Evolutionary conservation across 768 basidiomycete genomes (phyloP).

Genomic region (Lactifluus subvellereus): DNA sequence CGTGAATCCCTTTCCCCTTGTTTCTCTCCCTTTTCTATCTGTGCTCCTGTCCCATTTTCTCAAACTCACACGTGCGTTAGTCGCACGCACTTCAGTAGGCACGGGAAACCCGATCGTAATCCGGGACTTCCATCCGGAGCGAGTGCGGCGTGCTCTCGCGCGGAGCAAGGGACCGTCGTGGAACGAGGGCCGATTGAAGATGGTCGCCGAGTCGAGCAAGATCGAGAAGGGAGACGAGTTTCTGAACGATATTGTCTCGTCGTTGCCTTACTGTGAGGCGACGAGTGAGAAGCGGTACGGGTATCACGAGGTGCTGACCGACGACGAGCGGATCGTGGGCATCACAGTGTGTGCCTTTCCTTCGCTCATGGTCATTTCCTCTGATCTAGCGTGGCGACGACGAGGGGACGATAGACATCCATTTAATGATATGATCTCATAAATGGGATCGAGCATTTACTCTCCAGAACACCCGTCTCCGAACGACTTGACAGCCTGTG

Average conservation of each 20-base stretch:
- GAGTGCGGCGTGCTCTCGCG: slow-evolving; percentile 12
- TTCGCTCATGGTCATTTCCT: neutral
- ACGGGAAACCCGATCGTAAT: slow-evolving; percentile 17
- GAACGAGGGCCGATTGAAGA: neutral
- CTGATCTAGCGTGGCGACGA: neutral
- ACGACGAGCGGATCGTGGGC: slow-evolving; percentile 19
- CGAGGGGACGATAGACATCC: too few relatives aligned
- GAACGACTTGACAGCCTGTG: too few relatives aligned
- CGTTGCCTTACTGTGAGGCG: slow-evolving; percentile 16
- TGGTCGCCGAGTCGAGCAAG: slow-evolving; percentile 16
- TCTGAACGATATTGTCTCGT: slow-evolving; percentile 17
- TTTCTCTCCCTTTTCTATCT: too few relatives aligned
- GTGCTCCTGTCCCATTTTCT: too few relatives aligned
- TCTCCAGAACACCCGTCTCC: too few relatives aligned
- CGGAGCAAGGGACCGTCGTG: slow-evolving; percentile 2
- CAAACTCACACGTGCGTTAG: too few relatives aligned
- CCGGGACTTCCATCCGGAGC: slow-evolving; percentile 19
- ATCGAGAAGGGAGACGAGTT: slow-evolving; percentile 18
- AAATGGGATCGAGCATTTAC: too few relatives aligned
- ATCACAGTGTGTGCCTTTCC: slow-evolving; percentile 10
- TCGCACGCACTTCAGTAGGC: neutral
- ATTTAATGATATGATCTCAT: too few relatives aligned
- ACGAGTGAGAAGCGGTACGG: slow-evolving; percentile 21
- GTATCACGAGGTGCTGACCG: slow-evolving; percentile 17
- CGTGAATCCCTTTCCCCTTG: too few relatives aligned